phyloP scores from a whole-genome alignment of 306 rosid species.

The Malus domestica region DNA sequence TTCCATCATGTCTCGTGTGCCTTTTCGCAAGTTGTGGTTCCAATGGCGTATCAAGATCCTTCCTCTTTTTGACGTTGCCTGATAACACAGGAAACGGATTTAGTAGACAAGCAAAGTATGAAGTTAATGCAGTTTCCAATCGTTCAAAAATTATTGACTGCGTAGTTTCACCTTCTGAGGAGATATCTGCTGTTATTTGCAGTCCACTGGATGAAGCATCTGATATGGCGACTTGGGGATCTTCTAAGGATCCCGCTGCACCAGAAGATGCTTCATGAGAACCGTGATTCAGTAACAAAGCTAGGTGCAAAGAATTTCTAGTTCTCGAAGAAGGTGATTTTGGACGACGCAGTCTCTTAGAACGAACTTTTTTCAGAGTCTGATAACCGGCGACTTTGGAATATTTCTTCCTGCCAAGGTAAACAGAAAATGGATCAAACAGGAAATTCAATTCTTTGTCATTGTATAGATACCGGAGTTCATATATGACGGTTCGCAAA shows the following conservation, averaged over 20 bases:
- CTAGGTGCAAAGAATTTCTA: neutral
- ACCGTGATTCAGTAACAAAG: neutral
- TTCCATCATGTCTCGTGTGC: neutral
- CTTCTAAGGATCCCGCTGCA: neutral
- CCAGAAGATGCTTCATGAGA: neutral
- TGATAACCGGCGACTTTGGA: constrained; percentile 56
- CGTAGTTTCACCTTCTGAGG: neutral
- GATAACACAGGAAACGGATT: neutral
- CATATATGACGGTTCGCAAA: neutral
- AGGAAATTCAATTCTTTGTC: neutral
- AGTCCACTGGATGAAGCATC: neutral
- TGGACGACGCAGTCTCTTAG: neutral
- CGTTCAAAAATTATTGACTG: neutral
- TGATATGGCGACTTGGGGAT: neutral
- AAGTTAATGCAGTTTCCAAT: neutral
- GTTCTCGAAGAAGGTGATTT: neutral
- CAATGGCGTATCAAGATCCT: neutral
- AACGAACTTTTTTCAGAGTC: neutral
- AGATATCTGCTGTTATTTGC: neutral
- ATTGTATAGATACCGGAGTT: neutral
- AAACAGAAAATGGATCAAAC: constrained; percentile 3
- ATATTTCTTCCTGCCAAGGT: constrained; percentile 53
- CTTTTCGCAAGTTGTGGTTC: neutral
- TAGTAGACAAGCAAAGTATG: neutral
- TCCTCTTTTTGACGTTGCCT: neutral